A percentile compares a stretch with the other conserved stretches of the same genome.
Conservation (phyloP, 108 stramenopile genomes). For the Cyclotella atomus region DNA sequence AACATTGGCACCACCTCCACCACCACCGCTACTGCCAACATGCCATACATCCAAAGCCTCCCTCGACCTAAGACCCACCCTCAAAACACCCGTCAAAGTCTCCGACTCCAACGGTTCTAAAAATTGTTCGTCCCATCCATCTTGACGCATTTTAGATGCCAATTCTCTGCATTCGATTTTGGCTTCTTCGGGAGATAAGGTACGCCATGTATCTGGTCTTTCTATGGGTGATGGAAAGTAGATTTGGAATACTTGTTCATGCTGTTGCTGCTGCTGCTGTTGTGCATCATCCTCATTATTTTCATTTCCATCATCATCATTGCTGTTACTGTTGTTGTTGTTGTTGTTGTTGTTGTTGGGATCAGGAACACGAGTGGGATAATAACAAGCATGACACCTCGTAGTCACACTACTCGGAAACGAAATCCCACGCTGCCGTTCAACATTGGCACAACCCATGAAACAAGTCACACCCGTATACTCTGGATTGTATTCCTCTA, state of each 20-base stretch:
- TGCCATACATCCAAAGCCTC: conserved; percentile 58
- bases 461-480: conserved; percentile 54
- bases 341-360: conserved; percentile 12
- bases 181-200: conserved; percentile 49
- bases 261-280: no score
- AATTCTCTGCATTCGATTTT: conserved; percentile 53
- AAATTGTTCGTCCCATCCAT: conserved; percentile 71
- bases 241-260: conserved; percentile 70
- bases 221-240: conserved; percentile 58
- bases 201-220: conserved; percentile 59
- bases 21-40: no score
- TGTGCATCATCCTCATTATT: conserved; percentile 3
- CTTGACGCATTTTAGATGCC: conserved; percentile 47
- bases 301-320: conserved; percentile 1
- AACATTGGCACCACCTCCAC: conserved; percentile 7
- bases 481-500: conserved; percentile 18
- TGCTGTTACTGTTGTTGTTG: conserved; percentile 46
- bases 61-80: conserved; percentile 43
- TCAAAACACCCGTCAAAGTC: conserved; percentile 38
- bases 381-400: conserved; percentile 71
- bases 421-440: conserved; percentile 48
- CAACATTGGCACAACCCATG: conserved; percentile 60
- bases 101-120: conserved; percentile 50
- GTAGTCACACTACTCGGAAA: conserved; percentile 64
- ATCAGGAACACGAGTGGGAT: conserved; percentile 49